phyloP scores from a whole-genome alignment of 2,329 filamentous ascomycete genomes.

The Peltaster fructicola region DNA sequence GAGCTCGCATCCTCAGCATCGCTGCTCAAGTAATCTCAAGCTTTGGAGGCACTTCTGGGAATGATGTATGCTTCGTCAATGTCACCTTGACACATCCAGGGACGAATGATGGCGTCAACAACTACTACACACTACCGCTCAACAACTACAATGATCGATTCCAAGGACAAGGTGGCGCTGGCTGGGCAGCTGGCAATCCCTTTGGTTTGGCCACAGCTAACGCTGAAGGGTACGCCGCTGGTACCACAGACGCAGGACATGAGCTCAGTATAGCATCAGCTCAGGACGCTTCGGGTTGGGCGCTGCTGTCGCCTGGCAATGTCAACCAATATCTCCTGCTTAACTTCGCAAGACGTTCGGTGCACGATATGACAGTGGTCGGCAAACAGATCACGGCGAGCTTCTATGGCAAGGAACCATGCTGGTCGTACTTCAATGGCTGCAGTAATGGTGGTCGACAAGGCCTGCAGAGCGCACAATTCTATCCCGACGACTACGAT shows the following conservation, averaged over 20 bases:
- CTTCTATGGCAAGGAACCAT: conserved; percentile 17
- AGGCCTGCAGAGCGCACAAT: conserved; percentile 21
- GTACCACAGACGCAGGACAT: conserved; percentile 6
- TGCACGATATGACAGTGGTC: conserved; percentile 20
- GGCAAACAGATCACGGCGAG: conserved; percentile 14
- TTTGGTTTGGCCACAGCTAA: conserved; percentile 10
- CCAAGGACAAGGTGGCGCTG: conserved; percentile 21
- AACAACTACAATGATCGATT: conserved; percentile 18
- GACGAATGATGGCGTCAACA: conserved; percentile 9
- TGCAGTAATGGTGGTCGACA: conserved; percentile 23
- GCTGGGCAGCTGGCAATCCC: conserved; percentile 8
- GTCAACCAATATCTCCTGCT: conserved; percentile 18
- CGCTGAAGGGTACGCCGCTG: conserved; percentile 6
- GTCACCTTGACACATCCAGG: conserved; percentile 3
- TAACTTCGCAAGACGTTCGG: conserved; percentile 18
- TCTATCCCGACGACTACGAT: conserved; percentile 22
- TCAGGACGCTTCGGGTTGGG: conserved; percentile 10
- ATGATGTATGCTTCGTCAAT: too few relatives aligned
- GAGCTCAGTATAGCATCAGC: not conserved
- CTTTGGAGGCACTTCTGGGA: too few relatives aligned
- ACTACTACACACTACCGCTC: conserved; percentile 17
- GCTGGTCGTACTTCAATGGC: conserved; percentile 22
- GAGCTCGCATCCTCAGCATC: too few relatives aligned
- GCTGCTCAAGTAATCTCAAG: too few relatives aligned
- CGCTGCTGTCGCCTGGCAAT: conserved; percentile 14